These are phyloP conservation scores for Fraxinus quadrangulata DNA, from an alignment of 257 asterid species.

Conservation along the genomic window DNA sequence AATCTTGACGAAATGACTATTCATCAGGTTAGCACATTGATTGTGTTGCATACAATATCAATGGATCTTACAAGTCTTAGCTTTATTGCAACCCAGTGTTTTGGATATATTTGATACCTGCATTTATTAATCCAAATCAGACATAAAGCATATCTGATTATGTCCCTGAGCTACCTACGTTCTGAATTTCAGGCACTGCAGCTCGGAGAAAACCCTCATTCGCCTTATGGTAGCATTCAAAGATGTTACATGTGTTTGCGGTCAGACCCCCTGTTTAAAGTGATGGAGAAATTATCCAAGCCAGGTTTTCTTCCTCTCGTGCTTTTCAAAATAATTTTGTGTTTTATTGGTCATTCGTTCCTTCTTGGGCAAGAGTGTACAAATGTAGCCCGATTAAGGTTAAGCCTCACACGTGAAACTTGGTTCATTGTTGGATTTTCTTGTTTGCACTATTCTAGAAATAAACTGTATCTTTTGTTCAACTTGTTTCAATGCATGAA, in stretches of 20 bases:
- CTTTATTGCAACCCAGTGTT: neutral
- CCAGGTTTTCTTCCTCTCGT: conserved; percentile 37
- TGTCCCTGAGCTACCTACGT: neutral
- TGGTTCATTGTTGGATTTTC: neutral
- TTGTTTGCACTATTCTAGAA: neutral
- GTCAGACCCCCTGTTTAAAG: conserved; percentile 40
- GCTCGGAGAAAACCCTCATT: conserved; percentile 45
- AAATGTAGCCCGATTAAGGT: neutral
- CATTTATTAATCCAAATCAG: neutral
- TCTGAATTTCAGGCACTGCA: conserved; percentile 41
- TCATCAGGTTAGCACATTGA: conserved; percentile 57
- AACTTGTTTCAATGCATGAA: neutral
- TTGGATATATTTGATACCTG: neutral
- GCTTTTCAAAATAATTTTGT: neutral
- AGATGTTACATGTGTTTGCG: conserved; percentile 56
- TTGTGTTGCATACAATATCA: neutral
- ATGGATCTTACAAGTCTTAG: neutral
- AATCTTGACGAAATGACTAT: conserved; percentile 83
- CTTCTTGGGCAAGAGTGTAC: neutral
- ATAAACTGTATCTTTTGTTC: neutral
- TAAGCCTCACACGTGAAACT: neutral
- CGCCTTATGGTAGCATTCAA: conserved; percentile 36
- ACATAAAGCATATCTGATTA: neutral
- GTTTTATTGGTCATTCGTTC: neutral
- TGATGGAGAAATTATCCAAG: conserved; percentile 50